phyloP scores from a whole-genome alignment of 78 protist genomes.

The Planoprotostelium fungivorum region DNA sequence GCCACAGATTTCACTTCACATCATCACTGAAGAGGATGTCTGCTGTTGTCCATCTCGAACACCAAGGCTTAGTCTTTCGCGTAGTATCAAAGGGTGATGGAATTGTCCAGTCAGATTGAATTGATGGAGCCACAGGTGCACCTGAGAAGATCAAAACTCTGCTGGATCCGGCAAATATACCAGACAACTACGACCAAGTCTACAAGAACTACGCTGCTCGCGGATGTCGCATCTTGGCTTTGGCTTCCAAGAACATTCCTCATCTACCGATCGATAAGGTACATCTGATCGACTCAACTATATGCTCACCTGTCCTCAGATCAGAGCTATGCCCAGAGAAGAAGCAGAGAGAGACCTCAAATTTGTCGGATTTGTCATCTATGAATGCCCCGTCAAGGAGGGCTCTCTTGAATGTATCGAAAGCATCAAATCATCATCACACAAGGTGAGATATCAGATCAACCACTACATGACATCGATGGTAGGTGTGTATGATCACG shows the following conservation, averaged over 20 bases:
- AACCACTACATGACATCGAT: not conserved
- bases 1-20: conserved; percentile 79
- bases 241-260: conserved; percentile 49
- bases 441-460: conserved; percentile 19
- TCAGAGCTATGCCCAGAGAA: conserved; percentile 47
- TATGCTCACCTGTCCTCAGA: not conserved
- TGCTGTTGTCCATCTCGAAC: conserved; percentile 38
- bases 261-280: not conserved
- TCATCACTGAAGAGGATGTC: conserved; percentile 89
- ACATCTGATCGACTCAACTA: not conserved
- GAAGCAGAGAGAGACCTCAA: conserved; percentile 66
- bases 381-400: conserved; percentile 78
- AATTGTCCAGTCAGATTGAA: not conserved
- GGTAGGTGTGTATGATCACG: conserved; percentile 90
- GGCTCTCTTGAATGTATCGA: conserved; percentile 63
- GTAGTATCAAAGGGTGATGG: not conserved
- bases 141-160: conserved; percentile 79
- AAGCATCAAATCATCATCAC: conserved; percentile 57
- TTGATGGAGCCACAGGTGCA: conserved; percentile 84
- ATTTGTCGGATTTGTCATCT: conserved; percentile 91
- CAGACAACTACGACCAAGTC: conserved; percentile 38
- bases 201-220: conserved; percentile 12
- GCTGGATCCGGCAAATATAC: conserved; percentile 15
- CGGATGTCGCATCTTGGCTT: conserved; percentile 89
- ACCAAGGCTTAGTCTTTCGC: not conserved